These are phyloP conservation scores for Polyporus arcularius DNA, from an alignment of 768 basidiomycete species.

Conservation along the genomic window DNA sequence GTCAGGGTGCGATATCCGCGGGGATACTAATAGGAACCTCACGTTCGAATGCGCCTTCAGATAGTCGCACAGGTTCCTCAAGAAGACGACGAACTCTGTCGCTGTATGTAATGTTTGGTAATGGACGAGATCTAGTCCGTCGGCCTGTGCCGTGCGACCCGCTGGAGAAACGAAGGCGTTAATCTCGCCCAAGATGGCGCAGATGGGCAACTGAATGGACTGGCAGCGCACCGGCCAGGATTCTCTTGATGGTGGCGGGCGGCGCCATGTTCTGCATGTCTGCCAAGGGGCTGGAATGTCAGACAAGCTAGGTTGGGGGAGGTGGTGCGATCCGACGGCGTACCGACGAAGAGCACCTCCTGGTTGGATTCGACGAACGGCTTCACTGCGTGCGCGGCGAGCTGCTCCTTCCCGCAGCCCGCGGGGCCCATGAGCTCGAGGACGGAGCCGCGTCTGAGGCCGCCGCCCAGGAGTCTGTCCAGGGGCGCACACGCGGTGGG, in stretches of 20 bases:
- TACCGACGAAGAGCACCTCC: slow-evolving; percentile 69
- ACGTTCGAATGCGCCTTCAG: slow-evolving; percentile 51
- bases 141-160: slow-evolving; percentile 12
- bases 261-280: slow-evolving; percentile 53
- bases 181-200: slow-evolving; percentile 4
- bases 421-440: slow-evolving; percentile 80
- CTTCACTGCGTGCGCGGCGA: slow-evolving; percentile 52
- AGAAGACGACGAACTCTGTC: slow-evolving; percentile 57
- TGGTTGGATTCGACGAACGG: slow-evolving; percentile 49
- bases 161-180: slow-evolving; percentile 16
- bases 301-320: neutral
- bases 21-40: slow-evolving; percentile 18
- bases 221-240: slow-evolving; percentile 26
- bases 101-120: slow-evolving; percentile 48
- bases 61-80: slow-evolving; percentile 52
- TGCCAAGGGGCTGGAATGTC: slow-evolving; percentile 21
- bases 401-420: slow-evolving; percentile 62
- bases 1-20: slow-evolving; percentile 16
- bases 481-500: slow-evolving; percentile 50
- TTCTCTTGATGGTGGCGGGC: slow-evolving; percentile 34
- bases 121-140: slow-evolving; percentile 34
- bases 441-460: slow-evolving; percentile 59
- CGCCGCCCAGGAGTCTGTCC: slow-evolving; percentile 63
- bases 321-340: slow-evolving; percentile 21
- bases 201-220: neutral